Percentiles rank a stretch among this genome's conserved stretches.
These are phyloP conservation scores for Abrus pulchellus DNA, from an alignment of 306 rosid genomes.

Conservation along the genomic window DNA sequence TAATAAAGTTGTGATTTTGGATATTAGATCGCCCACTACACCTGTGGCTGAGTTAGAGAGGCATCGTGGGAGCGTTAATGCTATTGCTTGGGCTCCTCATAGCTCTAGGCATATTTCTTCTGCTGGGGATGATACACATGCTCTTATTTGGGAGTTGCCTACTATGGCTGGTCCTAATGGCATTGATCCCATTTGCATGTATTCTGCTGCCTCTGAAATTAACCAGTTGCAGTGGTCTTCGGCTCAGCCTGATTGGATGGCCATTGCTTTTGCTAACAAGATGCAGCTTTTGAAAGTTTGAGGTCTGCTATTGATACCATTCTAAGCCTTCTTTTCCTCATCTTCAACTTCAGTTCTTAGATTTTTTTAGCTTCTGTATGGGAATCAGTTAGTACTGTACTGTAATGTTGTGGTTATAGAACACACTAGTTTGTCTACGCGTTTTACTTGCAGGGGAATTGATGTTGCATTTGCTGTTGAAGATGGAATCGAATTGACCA, in stretches of 20 bases:
- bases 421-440: neutral
- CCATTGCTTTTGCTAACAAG: conserved; percentile 84
- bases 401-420: neutral
- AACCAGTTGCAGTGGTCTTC: conserved; percentile 96
- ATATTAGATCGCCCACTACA: conserved; percentile 83
- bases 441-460: neutral
- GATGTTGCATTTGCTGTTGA: neutral
- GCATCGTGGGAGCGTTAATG: conserved; percentile 73
- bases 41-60: conserved; percentile 97
- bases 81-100: conserved; percentile 85
- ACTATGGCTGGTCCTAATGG: conserved; percentile 80
- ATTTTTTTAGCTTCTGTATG: too few relatives aligned
- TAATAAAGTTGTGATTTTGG: conserved; percentile 85
- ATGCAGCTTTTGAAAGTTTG: conserved; percentile 87
- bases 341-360: too few relatives aligned
- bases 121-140: conserved; percentile 87
- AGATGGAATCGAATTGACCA: neutral
- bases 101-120: conserved; percentile 78
- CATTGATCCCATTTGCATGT: conserved; percentile 86
- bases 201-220: conserved; percentile 73
- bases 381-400: too few relatives aligned
- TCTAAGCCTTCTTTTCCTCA: too few relatives aligned
- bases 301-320: conserved; percentile 13
- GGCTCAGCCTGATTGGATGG: conserved; percentile 89
- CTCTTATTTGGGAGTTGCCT: conserved; percentile 93